Conservation (phyloP, 768 basidiomycete genomes). For the Phylloporus scabripes region DNA sequence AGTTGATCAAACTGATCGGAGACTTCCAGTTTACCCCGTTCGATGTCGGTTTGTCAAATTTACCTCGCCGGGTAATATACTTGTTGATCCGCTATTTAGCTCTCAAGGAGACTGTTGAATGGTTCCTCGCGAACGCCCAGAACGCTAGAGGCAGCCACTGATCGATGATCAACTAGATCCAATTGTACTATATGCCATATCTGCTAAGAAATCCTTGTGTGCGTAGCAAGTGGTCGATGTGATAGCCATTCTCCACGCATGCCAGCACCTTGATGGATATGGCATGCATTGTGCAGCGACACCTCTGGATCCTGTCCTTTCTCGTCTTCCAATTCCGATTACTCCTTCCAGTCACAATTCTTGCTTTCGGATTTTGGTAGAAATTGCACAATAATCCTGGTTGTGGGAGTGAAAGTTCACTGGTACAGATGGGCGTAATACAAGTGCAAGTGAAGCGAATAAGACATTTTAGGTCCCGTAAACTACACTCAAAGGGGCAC, state of each 20-base stretch:
- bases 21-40: constrained; percentile 92
- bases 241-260: too few species aligned
- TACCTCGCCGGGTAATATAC: background rate
- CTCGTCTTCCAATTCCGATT: too few species aligned
- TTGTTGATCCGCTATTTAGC: constrained; percentile 39
- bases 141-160: constrained; percentile 43
- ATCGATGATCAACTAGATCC: constrained; percentile 4
- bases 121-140: constrained; percentile 83
- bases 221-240: too few species aligned
- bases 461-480: background rate
- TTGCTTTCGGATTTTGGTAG: too few species aligned
- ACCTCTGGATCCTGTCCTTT: too few species aligned
- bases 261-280: too few species aligned
- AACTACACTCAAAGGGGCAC: background rate
- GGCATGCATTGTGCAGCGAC: too few species aligned
- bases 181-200: constrained; percentile 3
- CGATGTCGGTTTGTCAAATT: constrained; percentile 52
- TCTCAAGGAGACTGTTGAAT: constrained; percentile 69
- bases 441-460: too few species aligned
- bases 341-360: too few species aligned
- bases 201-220: background rate
- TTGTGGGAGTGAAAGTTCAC: too few species aligned
- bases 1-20: constrained; percentile 69
- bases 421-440: too few species aligned
- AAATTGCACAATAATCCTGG: too few species aligned